Evolutionary conservation across 345 rosid genomes (phyloP).

Genomic region (Hypericum androsaemum): DNA sequence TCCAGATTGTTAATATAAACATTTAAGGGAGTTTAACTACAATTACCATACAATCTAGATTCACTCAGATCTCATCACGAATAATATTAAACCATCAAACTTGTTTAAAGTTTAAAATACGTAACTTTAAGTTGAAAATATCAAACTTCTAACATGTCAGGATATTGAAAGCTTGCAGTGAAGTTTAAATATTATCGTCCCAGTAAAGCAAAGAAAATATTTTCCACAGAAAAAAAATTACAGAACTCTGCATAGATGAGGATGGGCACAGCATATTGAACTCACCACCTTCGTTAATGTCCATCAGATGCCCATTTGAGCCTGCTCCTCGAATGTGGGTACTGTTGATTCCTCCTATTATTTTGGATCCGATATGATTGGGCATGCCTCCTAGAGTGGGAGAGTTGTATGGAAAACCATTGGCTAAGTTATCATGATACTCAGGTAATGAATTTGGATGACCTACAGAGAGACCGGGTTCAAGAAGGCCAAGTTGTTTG

Average conservation of each 20-base stretch:
- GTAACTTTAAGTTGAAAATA: too few relatives aligned
- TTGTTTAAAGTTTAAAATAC: too few relatives aligned
- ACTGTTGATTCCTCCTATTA: slow-evolving; percentile 44
- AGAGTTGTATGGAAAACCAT: slow-evolving; percentile 44
- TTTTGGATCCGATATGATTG: slow-evolving; percentile 31
- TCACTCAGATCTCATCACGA: too few relatives aligned
- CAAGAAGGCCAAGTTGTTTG: slow-evolving; percentile 30
- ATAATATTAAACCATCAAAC: too few relatives aligned
- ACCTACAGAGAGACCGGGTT: slow-evolving; percentile 38
- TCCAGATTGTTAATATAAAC: too few relatives aligned
- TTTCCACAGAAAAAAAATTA: too few relatives aligned
- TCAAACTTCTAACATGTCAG: too few relatives aligned
- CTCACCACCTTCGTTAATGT: slow-evolving; percentile 49
- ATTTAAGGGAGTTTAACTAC: too few relatives aligned
- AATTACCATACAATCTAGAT: too few relatives aligned
- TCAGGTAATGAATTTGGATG: slow-evolving; percentile 78
- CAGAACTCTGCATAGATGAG: not conserved
- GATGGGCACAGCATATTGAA: not conserved
- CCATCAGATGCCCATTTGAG: slow-evolving; percentile 38
- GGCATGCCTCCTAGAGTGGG: slow-evolving; percentile 27
- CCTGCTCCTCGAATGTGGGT: slow-evolving; percentile 36
- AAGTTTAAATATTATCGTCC: too few relatives aligned
- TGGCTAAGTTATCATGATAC: slow-evolving; percentile 45
- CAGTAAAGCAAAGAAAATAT: too few relatives aligned
- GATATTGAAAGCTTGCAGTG: too few relatives aligned